Evolutionary conservation across 306 rosid species (phyloP).

Genomic region (Trichosanthes truncata): DNA sequence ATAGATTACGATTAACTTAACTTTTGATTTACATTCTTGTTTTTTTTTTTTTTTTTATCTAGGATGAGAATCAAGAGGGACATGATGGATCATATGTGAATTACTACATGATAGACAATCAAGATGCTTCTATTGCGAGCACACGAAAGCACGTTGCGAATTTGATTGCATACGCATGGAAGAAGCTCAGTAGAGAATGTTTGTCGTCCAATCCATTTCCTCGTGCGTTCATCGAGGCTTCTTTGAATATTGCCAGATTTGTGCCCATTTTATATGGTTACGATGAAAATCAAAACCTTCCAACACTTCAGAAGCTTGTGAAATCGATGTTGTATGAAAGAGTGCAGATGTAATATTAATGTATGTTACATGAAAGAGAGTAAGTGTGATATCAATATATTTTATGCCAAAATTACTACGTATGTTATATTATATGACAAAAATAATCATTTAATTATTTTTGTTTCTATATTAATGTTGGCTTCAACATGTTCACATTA

Average conservation of each 20-base stretch:
- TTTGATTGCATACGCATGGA: conserved; percentile 22
- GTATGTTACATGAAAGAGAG: not conserved
- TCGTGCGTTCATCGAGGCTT: not conserved
- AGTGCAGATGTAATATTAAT: not conserved
- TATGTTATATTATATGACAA: no score
- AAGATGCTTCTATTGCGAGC: not conserved
- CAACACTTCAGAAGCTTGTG: conserved; percentile 23
- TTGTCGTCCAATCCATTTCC: conserved; percentile 15
- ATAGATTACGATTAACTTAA: no score
- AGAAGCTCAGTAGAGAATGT: conserved; percentile 17
- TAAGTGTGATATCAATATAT: no score
- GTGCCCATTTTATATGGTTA: conserved; percentile 42
- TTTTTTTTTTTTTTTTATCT: no score
- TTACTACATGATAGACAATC: not conserved
- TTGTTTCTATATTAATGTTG: no score
- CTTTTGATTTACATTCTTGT: no score
- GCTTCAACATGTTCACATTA: no score
- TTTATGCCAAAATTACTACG: no score
- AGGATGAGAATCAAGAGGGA: conserved; percentile 9
- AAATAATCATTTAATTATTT: no score
- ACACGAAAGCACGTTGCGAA: not conserved
- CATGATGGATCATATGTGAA: conserved; percentile 34
- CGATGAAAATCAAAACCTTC: conserved; percentile 25
- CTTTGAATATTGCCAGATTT: conserved; percentile 41
- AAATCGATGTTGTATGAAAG: conserved; percentile 18